These are phyloP conservation scores for Metarhizium sp. DNA, from an alignment of 2,329 filamentous ascomycete species.

Conservation along the genomic window DNA sequence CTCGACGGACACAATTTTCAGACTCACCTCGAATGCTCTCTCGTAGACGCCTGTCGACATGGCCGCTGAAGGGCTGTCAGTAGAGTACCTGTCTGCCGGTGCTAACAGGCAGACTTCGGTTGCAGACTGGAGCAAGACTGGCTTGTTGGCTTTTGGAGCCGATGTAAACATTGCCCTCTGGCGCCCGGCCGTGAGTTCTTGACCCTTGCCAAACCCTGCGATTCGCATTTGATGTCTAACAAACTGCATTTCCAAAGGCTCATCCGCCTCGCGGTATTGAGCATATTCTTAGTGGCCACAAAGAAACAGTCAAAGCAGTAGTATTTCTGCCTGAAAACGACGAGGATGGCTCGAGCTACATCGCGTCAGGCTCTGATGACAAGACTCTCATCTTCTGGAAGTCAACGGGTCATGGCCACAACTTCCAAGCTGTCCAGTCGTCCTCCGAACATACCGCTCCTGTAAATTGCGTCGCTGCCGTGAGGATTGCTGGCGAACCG, in stretches of 20 bases:
- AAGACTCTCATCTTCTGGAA: conserved; percentile 67
- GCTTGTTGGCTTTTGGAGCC: conserved; percentile 77
- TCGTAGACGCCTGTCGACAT: conserved; percentile 13
- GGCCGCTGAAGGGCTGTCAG: conserved; percentile 21
- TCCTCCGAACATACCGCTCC: conserved; percentile 58
- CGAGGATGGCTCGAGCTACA: conserved; percentile 38
- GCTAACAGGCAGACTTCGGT: conserved; percentile 85
- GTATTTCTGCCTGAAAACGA: conserved; percentile 56
- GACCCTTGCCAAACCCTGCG: background rate
- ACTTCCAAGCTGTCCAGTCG: conserved; percentile 39
- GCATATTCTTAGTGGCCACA: conserved; percentile 64
- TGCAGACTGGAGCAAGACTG: conserved; percentile 74
- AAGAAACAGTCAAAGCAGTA: conserved; percentile 71
- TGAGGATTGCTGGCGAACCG: conserved; percentile 19
- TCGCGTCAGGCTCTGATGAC: conserved; percentile 78
- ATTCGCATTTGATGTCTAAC: background rate
- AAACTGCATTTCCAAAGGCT: conserved; percentile 18
- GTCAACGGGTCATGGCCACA: conserved; percentile 14
- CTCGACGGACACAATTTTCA: conserved; percentile 23
- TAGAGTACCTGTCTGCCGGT: conserved; percentile 61
- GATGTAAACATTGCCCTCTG: conserved; percentile 85
- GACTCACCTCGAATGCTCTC: conserved; percentile 16
- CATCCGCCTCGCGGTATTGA: conserved; percentile 47
- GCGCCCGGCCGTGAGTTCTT: conserved; percentile 59
- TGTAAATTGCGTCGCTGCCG: conserved; percentile 57